phyloP scores from a whole-genome alignment of 768 basidiomycete genomes.

The Tephrocybe rancida region DNA sequence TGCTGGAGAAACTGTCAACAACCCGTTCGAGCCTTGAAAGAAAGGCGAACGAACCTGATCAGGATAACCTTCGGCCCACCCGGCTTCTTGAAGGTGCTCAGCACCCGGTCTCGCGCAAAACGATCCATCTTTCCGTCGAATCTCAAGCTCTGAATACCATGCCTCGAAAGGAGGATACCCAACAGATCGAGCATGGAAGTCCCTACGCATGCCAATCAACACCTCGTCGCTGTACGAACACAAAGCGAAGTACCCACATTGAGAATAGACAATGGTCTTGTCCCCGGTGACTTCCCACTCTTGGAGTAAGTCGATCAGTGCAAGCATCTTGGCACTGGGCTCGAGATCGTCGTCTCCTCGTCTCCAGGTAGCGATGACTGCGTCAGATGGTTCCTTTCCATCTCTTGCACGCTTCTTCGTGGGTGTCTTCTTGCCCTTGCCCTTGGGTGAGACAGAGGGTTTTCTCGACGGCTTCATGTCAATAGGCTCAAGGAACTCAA shows the following conservation, averaged over 20 bases:
- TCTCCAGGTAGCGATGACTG: slow-evolving; percentile 55
- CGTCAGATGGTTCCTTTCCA: slow-evolving; percentile 35
- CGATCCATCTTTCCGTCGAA: slow-evolving; percentile 75
- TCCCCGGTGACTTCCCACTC: slow-evolving; percentile 63
- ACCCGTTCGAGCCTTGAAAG: neutral
- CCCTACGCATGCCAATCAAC: slow-evolving; percentile 41
- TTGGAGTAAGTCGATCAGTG: slow-evolving; percentile 55
- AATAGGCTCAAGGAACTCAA: slow-evolving; percentile 19
- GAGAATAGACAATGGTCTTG: slow-evolving; percentile 73
- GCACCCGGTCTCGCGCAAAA: slow-evolving; percentile 46
- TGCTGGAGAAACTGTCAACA: slow-evolving; percentile 33
- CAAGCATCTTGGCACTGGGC: slow-evolving; percentile 70
- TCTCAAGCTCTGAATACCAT: slow-evolving; percentile 59
- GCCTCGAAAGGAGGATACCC: slow-evolving; percentile 58
- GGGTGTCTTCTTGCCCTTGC: slow-evolving; percentile 23
- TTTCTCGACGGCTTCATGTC: neutral
- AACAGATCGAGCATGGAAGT: slow-evolving; percentile 73
- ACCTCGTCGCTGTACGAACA: neutral
- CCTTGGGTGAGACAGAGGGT: slow-evolving; percentile 17
- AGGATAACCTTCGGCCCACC: slow-evolving; percentile 66
- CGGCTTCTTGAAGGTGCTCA: slow-evolving; percentile 54
- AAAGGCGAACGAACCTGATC: slow-evolving; percentile 50
- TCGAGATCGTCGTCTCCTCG: slow-evolving; percentile 64
- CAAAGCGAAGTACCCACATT: slow-evolving; percentile 45
- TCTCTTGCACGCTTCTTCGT: slow-evolving; percentile 22